Percentiles rank a stretch among this genome's conserved stretches.
These are phyloP conservation scores for Podila clonocystis DNA, from an alignment of 192 early-diverging fungal species.

Conservation along the genomic window DNA sequence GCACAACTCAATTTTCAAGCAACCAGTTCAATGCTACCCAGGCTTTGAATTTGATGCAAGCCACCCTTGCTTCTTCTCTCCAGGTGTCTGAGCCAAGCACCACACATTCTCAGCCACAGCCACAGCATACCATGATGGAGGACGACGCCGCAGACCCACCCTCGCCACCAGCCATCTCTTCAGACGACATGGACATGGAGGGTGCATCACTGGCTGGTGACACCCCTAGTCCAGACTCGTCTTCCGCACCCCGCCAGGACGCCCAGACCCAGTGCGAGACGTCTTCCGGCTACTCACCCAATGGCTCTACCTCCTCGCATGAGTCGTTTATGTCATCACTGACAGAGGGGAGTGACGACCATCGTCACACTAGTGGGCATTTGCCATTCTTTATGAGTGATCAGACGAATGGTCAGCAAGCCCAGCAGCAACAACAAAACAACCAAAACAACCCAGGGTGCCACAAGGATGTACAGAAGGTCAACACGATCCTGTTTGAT, in stretches of 20 bases:
- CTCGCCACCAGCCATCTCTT: constrained; percentile 43
- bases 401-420: background rate
- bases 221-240: constrained; percentile 10
- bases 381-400: constrained; percentile 15
- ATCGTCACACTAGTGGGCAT: background rate
- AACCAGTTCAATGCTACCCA: constrained; percentile 12
- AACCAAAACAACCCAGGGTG: background rate
- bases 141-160: constrained; percentile 37
- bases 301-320: background rate
- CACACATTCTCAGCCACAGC: background rate
- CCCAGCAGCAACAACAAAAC: background rate
- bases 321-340: background rate
- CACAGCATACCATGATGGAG: constrained; percentile 15
- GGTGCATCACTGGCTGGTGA: constrained; percentile 21
- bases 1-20: constrained; percentile 6
- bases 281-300: background rate
- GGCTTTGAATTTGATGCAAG: constrained; percentile 40
- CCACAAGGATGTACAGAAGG: constrained; percentile 16
- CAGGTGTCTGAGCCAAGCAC: background rate
- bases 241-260: background rate
- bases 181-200: constrained; percentile 52
- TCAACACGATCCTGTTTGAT: constrained; percentile 29
- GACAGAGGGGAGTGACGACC: background rate
- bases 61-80: constrained; percentile 17
- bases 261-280: background rate